Percentiles rank a stretch among this genome's conserved stretches.
phyloP scores from a whole-genome alignment of 148 eudicot species.

The Rhododendron mucronatum region DNA sequence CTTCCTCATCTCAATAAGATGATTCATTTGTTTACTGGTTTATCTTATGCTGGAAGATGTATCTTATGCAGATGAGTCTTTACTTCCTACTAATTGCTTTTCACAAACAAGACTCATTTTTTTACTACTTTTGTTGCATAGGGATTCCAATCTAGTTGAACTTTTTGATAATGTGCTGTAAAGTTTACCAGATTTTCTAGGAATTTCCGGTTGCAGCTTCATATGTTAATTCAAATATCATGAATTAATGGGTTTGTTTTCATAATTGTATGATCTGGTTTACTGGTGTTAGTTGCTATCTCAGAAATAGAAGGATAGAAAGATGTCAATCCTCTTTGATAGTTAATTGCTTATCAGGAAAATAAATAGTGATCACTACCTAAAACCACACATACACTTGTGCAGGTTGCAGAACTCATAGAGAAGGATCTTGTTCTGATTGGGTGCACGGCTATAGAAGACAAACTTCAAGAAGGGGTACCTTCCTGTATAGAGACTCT shows the following conservation, averaged over 20 bases:
- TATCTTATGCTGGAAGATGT: not conserved
- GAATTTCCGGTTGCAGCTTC: not conserved
- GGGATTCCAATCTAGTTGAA: not conserved
- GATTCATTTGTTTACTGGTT: not conserved
- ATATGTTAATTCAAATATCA: not conserved
- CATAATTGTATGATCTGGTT: not conserved
- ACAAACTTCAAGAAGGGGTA: constrained; percentile 99
- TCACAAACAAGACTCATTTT: not conserved
- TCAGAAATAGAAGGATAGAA: not conserved
- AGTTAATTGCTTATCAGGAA: not conserved
- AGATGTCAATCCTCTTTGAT: not conserved
- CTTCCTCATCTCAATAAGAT: not conserved
- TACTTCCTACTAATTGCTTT: not conserved
- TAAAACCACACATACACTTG: constrained; percentile 3
- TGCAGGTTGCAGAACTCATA: constrained; percentile 90
- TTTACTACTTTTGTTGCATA: not conserved
- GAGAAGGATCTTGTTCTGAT: constrained; percentile 83
- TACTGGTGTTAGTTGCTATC: not conserved
- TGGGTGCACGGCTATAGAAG: constrained; percentile 97
- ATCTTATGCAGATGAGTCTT: not conserved
- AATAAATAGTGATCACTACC: not conserved
- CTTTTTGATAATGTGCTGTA: not conserved
- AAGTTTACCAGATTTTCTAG: not conserved
- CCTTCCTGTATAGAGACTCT: constrained; percentile 93
- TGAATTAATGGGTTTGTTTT: not conserved